Evolutionary conservation across 306 rosid genomes (phyloP).

Genomic region (Citrullus mucosospermus): DNA sequence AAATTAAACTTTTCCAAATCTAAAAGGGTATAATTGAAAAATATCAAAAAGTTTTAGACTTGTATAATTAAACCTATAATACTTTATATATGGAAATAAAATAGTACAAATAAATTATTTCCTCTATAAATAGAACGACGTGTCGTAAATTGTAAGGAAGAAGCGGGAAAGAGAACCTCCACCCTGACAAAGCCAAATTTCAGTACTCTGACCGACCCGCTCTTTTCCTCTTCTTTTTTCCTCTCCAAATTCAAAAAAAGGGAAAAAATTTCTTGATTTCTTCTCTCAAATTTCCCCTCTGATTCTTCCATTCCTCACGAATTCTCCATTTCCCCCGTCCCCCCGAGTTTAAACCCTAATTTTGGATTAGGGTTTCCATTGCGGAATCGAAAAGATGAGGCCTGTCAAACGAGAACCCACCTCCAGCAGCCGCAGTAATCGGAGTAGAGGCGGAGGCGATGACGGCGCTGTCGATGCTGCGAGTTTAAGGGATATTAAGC

Average conservation of each 20-base stretch:
- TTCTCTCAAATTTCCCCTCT: not conserved
- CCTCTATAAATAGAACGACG: not conserved
- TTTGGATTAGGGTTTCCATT: not conserved
- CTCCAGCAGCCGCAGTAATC: not conserved
- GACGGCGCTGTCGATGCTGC: not conserved
- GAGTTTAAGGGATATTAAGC: slow-evolving; percentile 23
- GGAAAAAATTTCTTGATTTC: not conserved
- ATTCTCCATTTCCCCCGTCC: not conserved
- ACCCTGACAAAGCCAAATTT: not conserved
- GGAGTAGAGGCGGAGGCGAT: not conserved
- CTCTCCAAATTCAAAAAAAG: not conserved
- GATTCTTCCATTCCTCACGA: not conserved
- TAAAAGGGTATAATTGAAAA: too few relatives aligned
- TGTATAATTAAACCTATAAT: too few relatives aligned
- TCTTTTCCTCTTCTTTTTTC: not conserved
- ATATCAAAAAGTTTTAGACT: too few relatives aligned
- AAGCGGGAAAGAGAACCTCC: not conserved
- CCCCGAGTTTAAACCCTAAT: not conserved
- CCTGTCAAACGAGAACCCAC: slow-evolving; percentile 13
- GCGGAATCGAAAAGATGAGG: not conserved
- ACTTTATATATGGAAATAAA: not conserved
- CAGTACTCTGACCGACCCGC: not conserved
- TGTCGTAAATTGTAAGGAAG: not conserved
- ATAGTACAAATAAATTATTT: too few relatives aligned
- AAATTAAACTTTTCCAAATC: too few relatives aligned